Evolutionary conservation across 305 asterid genomes (phyloP).

Genomic region (Andrographis paniculata): DNA sequence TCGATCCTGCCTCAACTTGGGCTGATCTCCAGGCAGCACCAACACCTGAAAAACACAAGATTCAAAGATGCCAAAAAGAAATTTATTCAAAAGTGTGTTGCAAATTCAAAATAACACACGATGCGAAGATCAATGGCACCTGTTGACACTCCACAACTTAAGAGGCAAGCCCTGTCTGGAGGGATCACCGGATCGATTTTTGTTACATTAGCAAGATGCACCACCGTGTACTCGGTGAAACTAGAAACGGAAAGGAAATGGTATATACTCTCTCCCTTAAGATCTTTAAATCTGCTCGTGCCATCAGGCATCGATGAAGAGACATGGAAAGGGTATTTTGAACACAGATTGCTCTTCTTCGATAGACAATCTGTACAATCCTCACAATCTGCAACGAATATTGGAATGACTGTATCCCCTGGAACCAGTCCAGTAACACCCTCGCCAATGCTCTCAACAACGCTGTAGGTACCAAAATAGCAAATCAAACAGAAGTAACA

Average conservation of each 20-base stretch:
- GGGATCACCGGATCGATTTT: slow-evolving; percentile 59
- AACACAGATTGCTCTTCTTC: slow-evolving; percentile 67
- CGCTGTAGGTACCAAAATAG: slow-evolving; percentile 25
- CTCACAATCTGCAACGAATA: slow-evolving; percentile 66
- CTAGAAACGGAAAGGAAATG: slow-evolving; percentile 70
- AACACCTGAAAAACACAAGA: slow-evolving; percentile 39
- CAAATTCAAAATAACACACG: not conserved
- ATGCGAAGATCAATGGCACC: slow-evolving; percentile 48
- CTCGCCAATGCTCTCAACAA: slow-evolving; percentile 82
- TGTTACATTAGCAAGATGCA: slow-evolving; percentile 47
- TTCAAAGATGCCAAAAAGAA: not conserved
- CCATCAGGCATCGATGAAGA: slow-evolving; percentile 62
- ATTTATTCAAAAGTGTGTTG: too few species aligned
- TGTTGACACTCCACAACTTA: slow-evolving; percentile 89
- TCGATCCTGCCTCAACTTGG: slow-evolving; percentile 69
- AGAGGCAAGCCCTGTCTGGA: slow-evolving; percentile 77
- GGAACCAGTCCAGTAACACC: slow-evolving; percentile 39
- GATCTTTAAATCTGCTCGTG: slow-evolving; percentile 68
- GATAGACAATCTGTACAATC: slow-evolving; percentile 78
- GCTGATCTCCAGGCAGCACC: slow-evolving; percentile 85
- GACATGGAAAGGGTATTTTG: slow-evolving; percentile 46
- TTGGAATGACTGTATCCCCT: slow-evolving; percentile 75
- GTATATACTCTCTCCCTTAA: slow-evolving; percentile 58
- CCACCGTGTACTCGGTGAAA: slow-evolving; percentile 76
- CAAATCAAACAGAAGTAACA: not conserved